Evolutionary conservation across 2,329 filamentous ascomycete genomes (phyloP).

Genomic region (Alternaria longipes): DNA sequence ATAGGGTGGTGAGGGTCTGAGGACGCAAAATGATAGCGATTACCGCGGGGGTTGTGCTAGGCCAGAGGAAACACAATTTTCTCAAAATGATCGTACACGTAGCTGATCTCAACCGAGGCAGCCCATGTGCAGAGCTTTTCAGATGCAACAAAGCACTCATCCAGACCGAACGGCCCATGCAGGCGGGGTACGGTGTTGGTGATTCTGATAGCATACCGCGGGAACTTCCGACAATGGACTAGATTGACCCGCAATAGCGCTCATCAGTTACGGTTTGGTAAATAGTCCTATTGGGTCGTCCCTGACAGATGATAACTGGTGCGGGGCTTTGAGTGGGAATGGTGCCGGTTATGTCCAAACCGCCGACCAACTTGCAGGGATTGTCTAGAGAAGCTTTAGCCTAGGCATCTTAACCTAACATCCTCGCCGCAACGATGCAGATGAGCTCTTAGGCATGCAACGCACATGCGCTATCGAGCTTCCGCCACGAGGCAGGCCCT

Average conservation of each 20-base stretch:
- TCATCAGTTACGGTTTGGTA: slow-evolving; percentile 7
- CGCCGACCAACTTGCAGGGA: slow-evolving; percentile 28
- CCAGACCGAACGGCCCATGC: not conserved
- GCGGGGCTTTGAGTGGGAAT: slow-evolving; percentile 18
- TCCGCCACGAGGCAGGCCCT: slow-evolving; percentile 3
- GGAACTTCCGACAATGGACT: not conserved
- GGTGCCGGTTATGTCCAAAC: slow-evolving; percentile 19
- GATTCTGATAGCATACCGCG: not conserved
- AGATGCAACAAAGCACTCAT: not conserved
- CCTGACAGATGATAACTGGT: slow-evolving; percentile 19
- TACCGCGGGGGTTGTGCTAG: not conserved
- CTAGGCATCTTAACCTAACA: slow-evolving; percentile 26
- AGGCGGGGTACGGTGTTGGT: not conserved
- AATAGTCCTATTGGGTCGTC: slow-evolving; percentile 15
- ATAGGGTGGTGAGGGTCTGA: not conserved
- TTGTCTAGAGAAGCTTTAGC: slow-evolving; percentile 33
- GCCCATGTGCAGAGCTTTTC: not conserved
- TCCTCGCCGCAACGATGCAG: slow-evolving; percentile 22
- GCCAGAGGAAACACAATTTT: not conserved
- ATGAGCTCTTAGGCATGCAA: slow-evolving; percentile 8
- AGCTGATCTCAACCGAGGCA: slow-evolving; percentile 3
- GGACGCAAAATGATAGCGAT: not conserved
- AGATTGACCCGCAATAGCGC: not conserved
- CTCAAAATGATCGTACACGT: not conserved
- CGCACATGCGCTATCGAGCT: slow-evolving; percentile 16